Evolutionary conservation across 2,329 filamentous ascomycete genomes (phyloP), one percentile per base, ranked within the genome.

Genomic region (Claviceps cyperi): DNA sequence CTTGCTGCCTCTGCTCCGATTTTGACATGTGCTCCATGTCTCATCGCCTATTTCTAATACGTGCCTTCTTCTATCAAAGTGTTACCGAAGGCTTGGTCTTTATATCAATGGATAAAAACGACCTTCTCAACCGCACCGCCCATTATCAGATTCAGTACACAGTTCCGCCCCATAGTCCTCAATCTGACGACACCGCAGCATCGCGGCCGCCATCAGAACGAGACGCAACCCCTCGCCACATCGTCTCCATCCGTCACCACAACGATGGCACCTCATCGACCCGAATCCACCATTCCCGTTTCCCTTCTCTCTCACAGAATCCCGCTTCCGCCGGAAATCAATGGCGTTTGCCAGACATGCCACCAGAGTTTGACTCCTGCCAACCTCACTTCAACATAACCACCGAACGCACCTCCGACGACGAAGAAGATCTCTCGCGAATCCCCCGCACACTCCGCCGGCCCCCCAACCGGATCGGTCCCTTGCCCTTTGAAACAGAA

Each of bases 81-180:
- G 83, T 95, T 49, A 83, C 91, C 66, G 86, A 94, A 74, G 91
- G 92, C 43, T 83, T 96, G 76, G 78, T 97, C 1, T 96, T 96
- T 61, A 76, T 97, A 28, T 79, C 86, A 44, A 95, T 96, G 90
- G 77, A 81, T 40, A 78, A 82, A 38, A 81, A 94, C 56, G 83
- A 92, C 53, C 70, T 92, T 1, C 68, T 92, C 43, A 77, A 73
- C 19, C 76, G 83, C 51, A 92, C 87, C 11, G 77, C 84, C 6
- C 76, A 81, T 53, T 91, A 91, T 62, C 79, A 86, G 56, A 82
- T 91, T 24, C 78, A 83, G 57, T 87, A 84, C 58, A 65, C 70
- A 21, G 56, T 57, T 9, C 53, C 52, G 13, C 39, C 53, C n/a
- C 17, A 24, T 13, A 55, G 53, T 14, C 13, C 17, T 19, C 55